Base-by-base conservation (phyloP, 495 filamentous ascomycete genomes). In the Astrocystis sublimbata region DNA sequence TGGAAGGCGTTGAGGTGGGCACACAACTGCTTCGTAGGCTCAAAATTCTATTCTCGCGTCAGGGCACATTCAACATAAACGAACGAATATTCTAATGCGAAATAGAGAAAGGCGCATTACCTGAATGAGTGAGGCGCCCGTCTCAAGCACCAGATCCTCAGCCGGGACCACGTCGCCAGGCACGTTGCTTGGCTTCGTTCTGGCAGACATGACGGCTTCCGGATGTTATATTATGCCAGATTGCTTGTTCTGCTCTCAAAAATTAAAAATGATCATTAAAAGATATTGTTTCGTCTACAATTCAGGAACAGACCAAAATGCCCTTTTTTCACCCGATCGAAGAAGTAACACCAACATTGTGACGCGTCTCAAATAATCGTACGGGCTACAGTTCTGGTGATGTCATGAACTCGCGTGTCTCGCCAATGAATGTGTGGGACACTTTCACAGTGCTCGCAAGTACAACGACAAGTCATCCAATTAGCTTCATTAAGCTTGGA, bases 1-100 rank as follows among this genome's bases (percentile, higher is more conserved):
- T 96, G 92, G 76, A 92, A 93, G 50, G 91, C 92, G 71, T 94
- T 92, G 28, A 96, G 80, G 70, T 92, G 88, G 3, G 88, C 92
- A 74, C 93, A 96, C 64, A 96, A 85, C 53, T 83, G 83, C 61
- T 92, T 89, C 26, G 90, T 68, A 0, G 92, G 92, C 0, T 78
- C 76, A 71, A 96, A 92, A 64, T 89, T 79, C 77, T 89, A 19
- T 12, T 35, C 21, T 45, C 13, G 31, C 1, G 49, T 70, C 23
- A 71, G 55, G 6, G 19, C 26, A 42, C 40, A 28, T 33, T 58
- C n/a, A n/a, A n/a, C n/a, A n/a, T n/a, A n/a, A n/a, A n/a, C n/a
- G n/a, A n/a, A n/a, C n/a, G n/a, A n/a, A n/a, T n/a, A n/a, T n/a
- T n/a, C n/a, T n/a, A n/a, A n/a, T n/a, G n/a, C 40, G 26, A 15